Conservation (phyloP, 2,329 filamentous ascomycete genomes). For the Scedosporium minutisporum region DNA sequence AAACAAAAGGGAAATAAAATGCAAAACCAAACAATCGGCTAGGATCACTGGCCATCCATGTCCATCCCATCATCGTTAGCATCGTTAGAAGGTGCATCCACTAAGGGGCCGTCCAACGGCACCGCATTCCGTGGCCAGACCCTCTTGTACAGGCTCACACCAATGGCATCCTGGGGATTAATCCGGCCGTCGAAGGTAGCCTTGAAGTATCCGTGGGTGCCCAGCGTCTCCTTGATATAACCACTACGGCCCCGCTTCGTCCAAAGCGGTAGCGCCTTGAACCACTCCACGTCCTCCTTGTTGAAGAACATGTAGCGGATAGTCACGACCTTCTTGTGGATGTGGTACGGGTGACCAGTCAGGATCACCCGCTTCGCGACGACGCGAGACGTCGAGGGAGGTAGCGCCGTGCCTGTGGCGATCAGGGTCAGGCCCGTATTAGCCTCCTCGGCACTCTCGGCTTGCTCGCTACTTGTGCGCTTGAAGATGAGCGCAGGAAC, state of each 20-base stretch:
- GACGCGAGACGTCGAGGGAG: slow-evolving; percentile 66
- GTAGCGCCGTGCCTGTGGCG: slow-evolving; percentile 77
- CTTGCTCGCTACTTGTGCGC: slow-evolving; percentile 35
- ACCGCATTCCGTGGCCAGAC: slow-evolving; percentile 67
- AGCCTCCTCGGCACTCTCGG: slow-evolving; percentile 31
- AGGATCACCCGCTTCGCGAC: slow-evolving; percentile 90
- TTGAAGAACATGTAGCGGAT: slow-evolving; percentile 99
- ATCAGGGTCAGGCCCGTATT: slow-evolving; percentile 58
- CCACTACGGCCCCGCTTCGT: slow-evolving; percentile 81
- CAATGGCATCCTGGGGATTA: slow-evolving; percentile 90
- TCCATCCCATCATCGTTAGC: slow-evolving; percentile 5
- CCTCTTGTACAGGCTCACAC: slow-evolving; percentile 79
- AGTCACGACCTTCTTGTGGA: slow-evolving; percentile 95
- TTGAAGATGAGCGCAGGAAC: slow-evolving; percentile 88
- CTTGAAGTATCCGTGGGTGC: slow-evolving; percentile 99
- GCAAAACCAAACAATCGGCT: neutral
- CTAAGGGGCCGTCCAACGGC: slow-evolving; percentile 32
- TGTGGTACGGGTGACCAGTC: slow-evolving; percentile 95
- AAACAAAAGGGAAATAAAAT: slow-evolving; percentile 1
- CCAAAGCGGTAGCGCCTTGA: slow-evolving; percentile 93
- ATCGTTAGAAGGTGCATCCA: slow-evolving; percentile 22
- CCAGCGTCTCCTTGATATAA: slow-evolving; percentile 86
- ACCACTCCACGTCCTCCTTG: slow-evolving; percentile 89
- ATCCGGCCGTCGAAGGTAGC: slow-evolving; percentile 94
- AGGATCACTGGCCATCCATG: neutral